Base-by-base conservation (phyloP, 2,329 filamentous ascomycete genomes). In the Colletotrichum melonis region DNA sequence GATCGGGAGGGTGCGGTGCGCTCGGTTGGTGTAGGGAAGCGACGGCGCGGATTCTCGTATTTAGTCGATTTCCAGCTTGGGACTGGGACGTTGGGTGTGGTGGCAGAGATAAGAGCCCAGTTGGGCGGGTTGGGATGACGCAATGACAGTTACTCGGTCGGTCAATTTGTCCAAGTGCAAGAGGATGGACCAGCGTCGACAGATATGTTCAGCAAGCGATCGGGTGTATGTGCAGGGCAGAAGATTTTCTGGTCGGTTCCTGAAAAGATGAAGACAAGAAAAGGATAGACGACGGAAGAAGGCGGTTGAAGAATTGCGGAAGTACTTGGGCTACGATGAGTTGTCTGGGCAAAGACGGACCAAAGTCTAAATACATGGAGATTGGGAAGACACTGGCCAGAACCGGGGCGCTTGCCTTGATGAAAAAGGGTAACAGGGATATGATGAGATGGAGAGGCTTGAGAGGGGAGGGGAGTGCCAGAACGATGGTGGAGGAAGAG, bases 341-440 rank as follows among this genome's bases (percentile, higher is more conserved):
- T 30, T 38, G 67, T 63, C 32, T 63, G 58, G 49, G 49, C 26
- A 28, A 32, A 69, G 69, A 72, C 63, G 55, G 66, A 56, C 30
- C 59, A 69, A 70, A 73, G 70, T 60, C 70, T 65, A 73, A 70
- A 65, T 70, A 73, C 55, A 58, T 70, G 70, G 19, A 60, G 70
- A 69, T 72, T 64, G 55, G 42, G 24, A 67, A 24, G 55, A 26
- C n/a, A 54, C 24, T 52, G 63, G 63, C 64, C 64, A 67, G 55
- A 60, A 38, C 57, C 46, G 63, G 62, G 62, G 55, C 38, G 24
- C 28, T 55, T 68, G 65, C 55, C 68, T 62, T 38, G 57, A 42
- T 54, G 9, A 38, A 72, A 38, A 72, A 58, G 63, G 58, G 56
- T 19, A 26, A 69, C 70, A 59, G 42, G 70, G 70, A 52, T 70